Percentiles rank a stretch among this genome's conserved stretches.
Conservation (phyloP, 164 flowering plant genomes). For the Umbilicus rupestris region DNA sequence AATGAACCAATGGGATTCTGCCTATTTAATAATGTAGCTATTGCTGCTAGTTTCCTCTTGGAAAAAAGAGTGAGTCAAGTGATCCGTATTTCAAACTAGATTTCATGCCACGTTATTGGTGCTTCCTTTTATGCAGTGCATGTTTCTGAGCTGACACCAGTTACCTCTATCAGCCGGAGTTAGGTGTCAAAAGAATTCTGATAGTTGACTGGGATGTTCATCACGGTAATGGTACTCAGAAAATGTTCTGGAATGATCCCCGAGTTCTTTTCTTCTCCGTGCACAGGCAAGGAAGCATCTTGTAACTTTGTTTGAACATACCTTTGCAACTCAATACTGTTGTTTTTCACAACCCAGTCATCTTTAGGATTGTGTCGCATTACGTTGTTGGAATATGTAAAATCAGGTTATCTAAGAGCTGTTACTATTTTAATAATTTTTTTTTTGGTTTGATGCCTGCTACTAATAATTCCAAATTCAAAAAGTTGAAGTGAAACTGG, state of each 20-base stretch:
- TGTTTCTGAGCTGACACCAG: background rate
- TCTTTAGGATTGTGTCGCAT: background rate
- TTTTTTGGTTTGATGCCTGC: background rate
- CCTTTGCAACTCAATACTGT: background rate
- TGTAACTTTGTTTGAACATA: background rate
- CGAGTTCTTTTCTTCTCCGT: constrained; percentile 94
- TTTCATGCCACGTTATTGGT: background rate
- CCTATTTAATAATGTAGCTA: constrained; percentile 81
- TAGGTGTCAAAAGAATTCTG: constrained; percentile 68
- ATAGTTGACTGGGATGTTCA: constrained; percentile 99
- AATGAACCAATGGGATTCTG: constrained; percentile 95
- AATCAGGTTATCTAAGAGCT: background rate
- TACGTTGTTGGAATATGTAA: background rate
- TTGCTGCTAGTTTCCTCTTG: constrained; percentile 66
- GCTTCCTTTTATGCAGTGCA: background rate
- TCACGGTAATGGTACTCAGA: constrained; percentile 98
- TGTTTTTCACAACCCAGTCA: background rate
- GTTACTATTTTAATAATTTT: background rate
- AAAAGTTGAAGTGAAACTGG: background rate
- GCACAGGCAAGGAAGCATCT: constrained; percentile 50
- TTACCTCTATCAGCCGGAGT: constrained; percentile 44
- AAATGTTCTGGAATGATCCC: constrained; percentile 86
- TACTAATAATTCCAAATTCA: background rate
- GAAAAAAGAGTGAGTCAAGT: constrained; percentile 49
- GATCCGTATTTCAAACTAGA: background rate